Base-by-base conservation (phyloP, 495 filamentous ascomycete genomes). In the Aspergillus olivimuriae region DNA sequence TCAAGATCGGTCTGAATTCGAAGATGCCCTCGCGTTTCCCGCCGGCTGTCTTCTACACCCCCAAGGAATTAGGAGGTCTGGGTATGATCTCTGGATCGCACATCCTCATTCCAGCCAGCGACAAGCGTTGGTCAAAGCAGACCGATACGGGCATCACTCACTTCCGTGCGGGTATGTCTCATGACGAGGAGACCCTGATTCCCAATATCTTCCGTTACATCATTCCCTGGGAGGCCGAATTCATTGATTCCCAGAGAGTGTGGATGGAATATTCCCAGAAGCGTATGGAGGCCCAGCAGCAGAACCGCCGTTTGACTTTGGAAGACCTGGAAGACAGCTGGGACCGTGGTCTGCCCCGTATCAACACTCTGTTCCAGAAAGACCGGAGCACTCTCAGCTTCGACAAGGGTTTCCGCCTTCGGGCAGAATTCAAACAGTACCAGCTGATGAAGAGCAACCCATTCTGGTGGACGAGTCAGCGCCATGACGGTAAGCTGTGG, bases 1-100 rank as follows among this genome's bases (percentile, higher is more conserved):
- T 99, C 51, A 99, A 99, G 77, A 99, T 99, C 49, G 94, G 94
- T 4, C 63, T 99, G 52, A 99, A 99, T 68, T 97, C 92, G 3
- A 99, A 99, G 72, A 99, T 99, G 94, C 94, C 94, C 34, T 96
- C 91, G 4, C 86, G 94, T 73, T 99, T 99, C 73, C 94, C 92
- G 16, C 94, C 94, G 7, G 94, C 94, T 5, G 94, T 99, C 9
- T 99, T 99, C 67, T 99, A 99, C 60, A 99, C 94, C 0, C 94
- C 94, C 1, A 99, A 99, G 72, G 94, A 99, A 58, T 75, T 99
- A 39, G 94, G 94, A 66, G 94, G 94, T 57, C 71, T 99, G 4
- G 94, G 94, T 62, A 99, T 99, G 94, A 96, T 99, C 43, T 97
- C 92, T 16, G 94, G 94, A 15, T 95, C 88, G 17, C 94, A 99